Evolutionary conservation across 768 basidiomycete genomes (phyloP).

Genomic region (Pleurotus pulmonarius): DNA sequence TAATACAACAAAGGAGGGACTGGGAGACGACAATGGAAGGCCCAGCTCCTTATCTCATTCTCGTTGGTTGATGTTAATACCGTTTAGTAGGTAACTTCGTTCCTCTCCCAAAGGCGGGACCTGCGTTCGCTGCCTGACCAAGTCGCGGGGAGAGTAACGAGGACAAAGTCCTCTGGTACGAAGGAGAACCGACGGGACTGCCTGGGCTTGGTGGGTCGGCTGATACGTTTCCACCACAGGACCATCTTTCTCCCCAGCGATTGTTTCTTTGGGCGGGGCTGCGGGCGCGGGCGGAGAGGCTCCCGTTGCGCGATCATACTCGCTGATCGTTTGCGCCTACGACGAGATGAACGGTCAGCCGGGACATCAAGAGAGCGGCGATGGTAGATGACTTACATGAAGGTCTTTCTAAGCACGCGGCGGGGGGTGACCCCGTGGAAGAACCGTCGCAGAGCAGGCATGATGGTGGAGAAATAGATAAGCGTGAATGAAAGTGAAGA

Average conservation of each 20-base stretch:
- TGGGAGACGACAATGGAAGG: too few relatives aligned
- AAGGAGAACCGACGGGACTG: constrained; percentile 27
- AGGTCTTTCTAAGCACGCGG: background rate
- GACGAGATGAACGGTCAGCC: background rate
- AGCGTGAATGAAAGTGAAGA: background rate
- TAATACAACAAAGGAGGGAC: too few relatives aligned
- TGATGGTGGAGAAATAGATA: background rate
- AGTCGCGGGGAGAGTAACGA: constrained; percentile 12
- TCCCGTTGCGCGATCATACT: background rate
- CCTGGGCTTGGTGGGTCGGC: constrained; percentile 16
- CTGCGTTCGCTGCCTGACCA: background rate
- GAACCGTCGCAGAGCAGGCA: background rate
- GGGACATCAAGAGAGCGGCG: background rate
- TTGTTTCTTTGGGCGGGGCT: constrained; percentile 3
- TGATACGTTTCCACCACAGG: constrained; percentile 27
- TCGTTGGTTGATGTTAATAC: background rate
- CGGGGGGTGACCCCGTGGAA: background rate
- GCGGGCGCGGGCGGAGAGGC: background rate
- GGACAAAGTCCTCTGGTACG: constrained; percentile 28
- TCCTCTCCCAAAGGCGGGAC: background rate
- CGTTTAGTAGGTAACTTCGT: background rate
- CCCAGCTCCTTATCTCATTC: too few relatives aligned
- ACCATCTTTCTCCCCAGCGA: constrained; percentile 22
- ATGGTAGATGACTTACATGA: background rate
- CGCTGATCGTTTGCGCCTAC: constrained; percentile 4